These are phyloP conservation scores for Chloranthus sessilifolius DNA, from an alignment of 164 flowering plant genomes.

Conservation along the genomic window DNA sequence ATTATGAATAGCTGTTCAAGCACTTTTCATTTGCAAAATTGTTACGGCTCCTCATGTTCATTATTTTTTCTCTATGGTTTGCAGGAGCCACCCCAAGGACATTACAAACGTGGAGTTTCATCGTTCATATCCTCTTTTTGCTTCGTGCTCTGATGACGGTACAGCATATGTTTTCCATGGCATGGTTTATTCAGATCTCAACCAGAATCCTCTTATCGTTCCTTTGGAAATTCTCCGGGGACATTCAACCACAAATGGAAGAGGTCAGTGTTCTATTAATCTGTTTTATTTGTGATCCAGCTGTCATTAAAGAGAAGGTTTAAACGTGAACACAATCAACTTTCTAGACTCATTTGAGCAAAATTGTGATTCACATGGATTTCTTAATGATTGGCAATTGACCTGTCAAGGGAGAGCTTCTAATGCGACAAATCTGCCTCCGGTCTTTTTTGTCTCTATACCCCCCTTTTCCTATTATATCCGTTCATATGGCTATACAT, in stretches of 20 bases:
- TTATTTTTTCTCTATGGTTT: too few species aligned
- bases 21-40: too few species aligned
- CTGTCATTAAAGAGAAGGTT: not conserved
- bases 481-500: too few species aligned
- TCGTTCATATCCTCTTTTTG: slow-evolving; percentile 88
- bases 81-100: slow-evolving; percentile 83
- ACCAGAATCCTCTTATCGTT: slow-evolving; percentile 86
- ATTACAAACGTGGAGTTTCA: slow-evolving; percentile 83
- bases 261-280: slow-evolving; percentile 49
- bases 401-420: too few species aligned
- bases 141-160: slow-evolving; percentile 81
- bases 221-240: slow-evolving; percentile 88
- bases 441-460: too few species aligned
- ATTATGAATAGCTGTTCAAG: not conserved
- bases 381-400: too few species aligned
- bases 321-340: not conserved
- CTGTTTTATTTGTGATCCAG: not conserved
- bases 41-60: too few species aligned
- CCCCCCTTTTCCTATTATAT: too few species aligned
- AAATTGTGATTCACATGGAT: too few species aligned
- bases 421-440: too few species aligned
- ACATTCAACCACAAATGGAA: slow-evolving; percentile 60
- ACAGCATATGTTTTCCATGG: slow-evolving; percentile 94
- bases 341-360: too few species aligned
- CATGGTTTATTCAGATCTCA: slow-evolving; percentile 90